A percentile compares a stretch with the other conserved stretches of the same genome.
phyloP scores from a whole-genome alignment of 108 stramenopile genomes.

The Asterionellopsis glacialis region DNA sequence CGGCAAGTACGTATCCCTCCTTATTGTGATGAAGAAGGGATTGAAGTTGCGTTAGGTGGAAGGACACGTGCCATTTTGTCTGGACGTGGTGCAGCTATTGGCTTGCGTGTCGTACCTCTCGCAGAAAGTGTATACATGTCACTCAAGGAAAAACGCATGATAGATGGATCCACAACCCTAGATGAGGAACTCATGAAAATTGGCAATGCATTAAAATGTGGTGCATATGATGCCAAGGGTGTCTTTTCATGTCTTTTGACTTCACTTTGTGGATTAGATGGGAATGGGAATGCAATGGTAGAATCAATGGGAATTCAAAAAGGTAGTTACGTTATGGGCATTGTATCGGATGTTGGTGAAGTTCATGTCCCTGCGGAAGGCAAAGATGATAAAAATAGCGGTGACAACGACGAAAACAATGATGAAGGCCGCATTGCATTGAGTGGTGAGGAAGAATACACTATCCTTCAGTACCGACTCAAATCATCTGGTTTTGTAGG shows the following conservation, averaged over 20 bases:
- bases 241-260: constrained; percentile 38
- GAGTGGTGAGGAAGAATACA: background rate
- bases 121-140: constrained; percentile 36
- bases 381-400: constrained; percentile 7
- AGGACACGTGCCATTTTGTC: constrained; percentile 63
- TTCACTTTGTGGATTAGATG: constrained; percentile 29
- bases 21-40: constrained; percentile 83
- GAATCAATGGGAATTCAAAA: constrained; percentile 20
- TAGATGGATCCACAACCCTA: constrained; percentile 3
- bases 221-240: constrained; percentile 19
- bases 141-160: constrained; percentile 31
- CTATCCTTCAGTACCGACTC: background rate
- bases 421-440: constrained; percentile 7
- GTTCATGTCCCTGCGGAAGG: constrained; percentile 18
- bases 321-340: constrained; percentile 27
- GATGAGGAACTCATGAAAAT: constrained; percentile 48
- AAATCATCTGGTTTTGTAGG: background rate
- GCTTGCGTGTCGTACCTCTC: constrained; percentile 64
- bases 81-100: constrained; percentile 68
- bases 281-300: constrained; percentile 41
- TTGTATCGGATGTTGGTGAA: constrained; percentile 23
- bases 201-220: constrained; percentile 55
- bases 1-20: constrained; percentile 79
- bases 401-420: constrained; percentile 12
- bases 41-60: constrained; percentile 54